Conservation (phyloP, 2,329 filamentous ascomycete species). For the Dactylellina cionopaga region DNA sequence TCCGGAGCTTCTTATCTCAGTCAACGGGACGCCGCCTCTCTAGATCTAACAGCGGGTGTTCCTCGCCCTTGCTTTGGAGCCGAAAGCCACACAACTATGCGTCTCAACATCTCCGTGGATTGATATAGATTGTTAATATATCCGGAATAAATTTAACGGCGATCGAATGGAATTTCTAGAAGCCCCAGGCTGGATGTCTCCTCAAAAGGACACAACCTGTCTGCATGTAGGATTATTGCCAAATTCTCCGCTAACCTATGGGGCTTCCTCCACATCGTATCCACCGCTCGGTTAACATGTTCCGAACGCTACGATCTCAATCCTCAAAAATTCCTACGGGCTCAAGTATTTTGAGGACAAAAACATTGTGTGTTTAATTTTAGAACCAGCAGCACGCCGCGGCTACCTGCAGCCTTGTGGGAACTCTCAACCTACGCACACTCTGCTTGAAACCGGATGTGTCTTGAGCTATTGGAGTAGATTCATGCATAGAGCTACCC, state of each 20-base stretch:
- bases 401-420: conserved; percentile 43
- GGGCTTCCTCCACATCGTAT: too few species aligned
- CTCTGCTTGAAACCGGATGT: conserved; percentile 26
- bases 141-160: not conserved
- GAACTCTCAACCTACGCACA: conserved; percentile 11
- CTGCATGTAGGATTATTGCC: conserved; percentile 2
- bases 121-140: too few species aligned
- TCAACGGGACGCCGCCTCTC: conserved; percentile 6
- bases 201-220: not conserved
- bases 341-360: not conserved
- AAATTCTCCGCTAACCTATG: conserved; percentile 4
- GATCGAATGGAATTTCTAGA: conserved; percentile 14
- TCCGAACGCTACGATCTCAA: not conserved
- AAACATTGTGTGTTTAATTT: conserved; percentile 24
- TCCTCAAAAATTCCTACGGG: not conserved
- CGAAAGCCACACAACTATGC: conserved; percentile 13
- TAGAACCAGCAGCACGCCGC: conserved; percentile 12
- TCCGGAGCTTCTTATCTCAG: conserved; percentile 30
- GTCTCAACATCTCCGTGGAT: too few species aligned
- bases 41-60: conserved; percentile 21
- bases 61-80: conserved; percentile 18
- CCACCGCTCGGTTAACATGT: too few species aligned
- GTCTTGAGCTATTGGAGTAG: conserved; percentile 30
- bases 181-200: conserved; percentile 4
- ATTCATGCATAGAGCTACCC: conserved; percentile 28